phyloP scores from a whole-genome alignment of 495 filamentous ascomycete species.

The Annulohypoxylon bovei region DNA sequence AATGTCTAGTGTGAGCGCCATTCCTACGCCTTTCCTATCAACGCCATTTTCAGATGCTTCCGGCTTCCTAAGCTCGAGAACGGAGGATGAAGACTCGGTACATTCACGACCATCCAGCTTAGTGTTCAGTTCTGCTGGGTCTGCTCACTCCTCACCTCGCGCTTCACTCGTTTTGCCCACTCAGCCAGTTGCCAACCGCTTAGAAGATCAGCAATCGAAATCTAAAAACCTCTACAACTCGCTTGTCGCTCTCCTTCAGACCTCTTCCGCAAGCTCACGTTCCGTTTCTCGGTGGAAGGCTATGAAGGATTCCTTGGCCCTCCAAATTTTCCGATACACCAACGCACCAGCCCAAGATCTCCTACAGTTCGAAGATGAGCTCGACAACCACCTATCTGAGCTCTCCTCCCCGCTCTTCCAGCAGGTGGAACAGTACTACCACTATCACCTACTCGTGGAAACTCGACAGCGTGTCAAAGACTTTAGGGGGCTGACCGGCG shows the following conservation, averaged over 20 bases:
- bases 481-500: constrained; percentile 59
- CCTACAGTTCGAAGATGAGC: constrained; percentile 56
- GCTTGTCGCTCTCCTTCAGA: constrained; percentile 58
- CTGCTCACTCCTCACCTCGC: constrained; percentile 56
- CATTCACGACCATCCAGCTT: constrained; percentile 57
- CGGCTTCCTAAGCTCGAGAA: constrained; percentile 35
- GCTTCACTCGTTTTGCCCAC: constrained; percentile 51
- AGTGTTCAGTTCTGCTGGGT: constrained; percentile 55
- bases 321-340: constrained; percentile 64
- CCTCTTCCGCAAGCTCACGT: constrained; percentile 47
- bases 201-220: constrained; percentile 47
- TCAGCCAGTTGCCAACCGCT: constrained; percentile 41
- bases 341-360: constrained; percentile 55
- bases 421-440: constrained; percentile 53
- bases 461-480: constrained; percentile 59
- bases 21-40: constrained; percentile 35
- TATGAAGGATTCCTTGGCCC: constrained; percentile 55
- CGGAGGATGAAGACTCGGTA: constrained; percentile 39
- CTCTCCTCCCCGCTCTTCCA: constrained; percentile 49
- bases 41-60: constrained; percentile 43
- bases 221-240: constrained; percentile 54
- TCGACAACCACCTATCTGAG: constrained; percentile 49
- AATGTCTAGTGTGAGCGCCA: constrained; percentile 18
- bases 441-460: constrained; percentile 53
- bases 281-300: constrained; percentile 53